Evolutionary conservation across 192 early-diverging fungal genomes (phyloP).

Genomic region (Coemansia sp.): DNA sequence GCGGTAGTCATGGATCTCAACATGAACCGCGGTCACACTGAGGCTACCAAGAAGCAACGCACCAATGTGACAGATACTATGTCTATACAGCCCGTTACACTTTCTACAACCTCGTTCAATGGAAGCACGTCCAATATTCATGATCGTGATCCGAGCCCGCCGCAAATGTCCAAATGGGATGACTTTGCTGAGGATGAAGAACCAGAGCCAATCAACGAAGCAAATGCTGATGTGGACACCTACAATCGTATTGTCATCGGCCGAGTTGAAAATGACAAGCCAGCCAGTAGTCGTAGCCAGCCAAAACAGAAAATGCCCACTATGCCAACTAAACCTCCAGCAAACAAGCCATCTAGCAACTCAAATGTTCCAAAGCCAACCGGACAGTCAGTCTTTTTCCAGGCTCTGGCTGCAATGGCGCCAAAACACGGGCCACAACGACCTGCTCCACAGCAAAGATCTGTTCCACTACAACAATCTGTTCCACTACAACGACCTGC

Average conservation of each 20-base stretch:
- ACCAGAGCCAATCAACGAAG: not conserved
- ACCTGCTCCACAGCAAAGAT: no score
- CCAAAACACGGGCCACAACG: not conserved
- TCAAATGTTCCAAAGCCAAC: not conserved
- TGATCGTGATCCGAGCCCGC: not conserved
- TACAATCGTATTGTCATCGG: conserved; percentile 22
- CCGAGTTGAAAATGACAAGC: not conserved
- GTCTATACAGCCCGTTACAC: not conserved
- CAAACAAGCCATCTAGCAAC: not conserved
- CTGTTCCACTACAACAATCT: no score
- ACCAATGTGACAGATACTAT: not conserved
- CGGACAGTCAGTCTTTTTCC: conserved; percentile 3
- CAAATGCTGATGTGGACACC: conserved; percentile 6
- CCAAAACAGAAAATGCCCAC: not conserved
- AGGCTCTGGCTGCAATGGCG: conserved; percentile 11
- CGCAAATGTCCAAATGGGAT: conserved; percentile 25
- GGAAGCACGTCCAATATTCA: not conserved
- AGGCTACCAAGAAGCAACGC: conserved; percentile 6
- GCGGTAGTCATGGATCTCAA: conserved; percentile 44
- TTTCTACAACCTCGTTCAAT: not conserved
- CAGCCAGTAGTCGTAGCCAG: not conserved
- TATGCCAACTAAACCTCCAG: not conserved
- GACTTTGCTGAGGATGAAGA: conserved; percentile 8
- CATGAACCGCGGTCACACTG: conserved; percentile 34
- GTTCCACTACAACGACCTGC: no score